phyloP scores from a whole-genome alignment of 2,329 filamentous ascomycete genomes.

The Colletotrichum sp. region DNA sequence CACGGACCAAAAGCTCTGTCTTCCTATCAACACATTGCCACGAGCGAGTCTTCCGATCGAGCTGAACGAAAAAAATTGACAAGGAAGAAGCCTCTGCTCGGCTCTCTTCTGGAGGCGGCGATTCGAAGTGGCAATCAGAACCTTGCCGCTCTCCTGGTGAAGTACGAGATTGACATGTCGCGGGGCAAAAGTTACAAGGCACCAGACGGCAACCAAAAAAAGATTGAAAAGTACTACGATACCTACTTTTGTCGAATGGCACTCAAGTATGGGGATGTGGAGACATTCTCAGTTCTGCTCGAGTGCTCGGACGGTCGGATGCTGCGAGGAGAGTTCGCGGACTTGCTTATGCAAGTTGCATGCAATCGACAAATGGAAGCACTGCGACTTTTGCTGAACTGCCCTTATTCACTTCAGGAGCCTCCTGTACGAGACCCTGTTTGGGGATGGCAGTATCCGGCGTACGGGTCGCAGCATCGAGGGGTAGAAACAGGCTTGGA shows the following conservation, averaged over 20 bases:
- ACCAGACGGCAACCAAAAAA: background rate
- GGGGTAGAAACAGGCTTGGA: background rate
- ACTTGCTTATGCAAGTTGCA: background rate
- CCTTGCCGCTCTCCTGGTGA: background rate
- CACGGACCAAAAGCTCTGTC: background rate
- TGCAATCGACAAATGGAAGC: background rate
- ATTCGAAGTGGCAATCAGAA: background rate
- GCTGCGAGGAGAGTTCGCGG: background rate
- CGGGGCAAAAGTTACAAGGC: background rate
- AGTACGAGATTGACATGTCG: background rate
- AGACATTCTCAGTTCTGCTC: background rate
- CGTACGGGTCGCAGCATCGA: background rate
- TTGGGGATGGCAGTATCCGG: background rate
- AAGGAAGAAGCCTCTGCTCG: background rate
- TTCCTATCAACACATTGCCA: background rate
- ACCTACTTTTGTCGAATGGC: background rate
- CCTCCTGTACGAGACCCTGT: background rate
- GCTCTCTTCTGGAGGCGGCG: slow-evolving; percentile 1
- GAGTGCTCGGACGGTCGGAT: background rate
- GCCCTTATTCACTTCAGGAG: background rate
- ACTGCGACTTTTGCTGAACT: background rate
- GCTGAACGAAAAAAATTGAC: background rate
- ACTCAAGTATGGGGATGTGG: background rate
- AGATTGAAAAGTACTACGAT: background rate
- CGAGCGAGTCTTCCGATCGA: too few species aligned